Evolutionary conservation across 2,329 filamentous ascomycete genomes (phyloP).

Genomic region (Epicoccum sorghinum): DNA sequence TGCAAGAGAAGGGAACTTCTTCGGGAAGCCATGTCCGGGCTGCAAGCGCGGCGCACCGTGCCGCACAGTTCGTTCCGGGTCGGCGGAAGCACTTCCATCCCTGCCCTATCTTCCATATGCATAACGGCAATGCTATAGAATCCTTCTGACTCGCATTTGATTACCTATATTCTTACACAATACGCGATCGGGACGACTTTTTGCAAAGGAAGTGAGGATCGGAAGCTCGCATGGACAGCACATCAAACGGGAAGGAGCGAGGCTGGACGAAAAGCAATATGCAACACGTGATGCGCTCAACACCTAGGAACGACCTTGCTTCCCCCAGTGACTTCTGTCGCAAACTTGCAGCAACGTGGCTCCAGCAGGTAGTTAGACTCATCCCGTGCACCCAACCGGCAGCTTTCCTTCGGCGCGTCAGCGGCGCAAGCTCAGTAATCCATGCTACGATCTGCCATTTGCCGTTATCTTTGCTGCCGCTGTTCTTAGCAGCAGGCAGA

Average conservation of each 20-base stretch:
- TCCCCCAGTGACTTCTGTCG: neutral
- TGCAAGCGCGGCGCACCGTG: slow-evolving; percentile 1
- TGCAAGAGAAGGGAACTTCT: neutral
- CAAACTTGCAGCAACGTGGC: slow-evolving; percentile 24
- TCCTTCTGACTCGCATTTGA: neutral
- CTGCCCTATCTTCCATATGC: neutral
- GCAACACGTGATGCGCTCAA: neutral
- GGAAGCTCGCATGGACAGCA: neutral
- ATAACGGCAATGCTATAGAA: neutral
- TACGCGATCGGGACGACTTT: neutral
- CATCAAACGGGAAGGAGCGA: neutral
- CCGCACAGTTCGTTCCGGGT: slow-evolving; percentile 1
- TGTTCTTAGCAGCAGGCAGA: neutral
- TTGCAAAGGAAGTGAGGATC: neutral
- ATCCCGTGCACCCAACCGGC: slow-evolving; percentile 33
- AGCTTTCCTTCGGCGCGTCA: slow-evolving; percentile 36
- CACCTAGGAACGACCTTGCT: slow-evolving; percentile 1
- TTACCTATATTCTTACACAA: no score
- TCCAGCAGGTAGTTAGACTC: slow-evolving; percentile 28
- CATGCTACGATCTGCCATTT: slow-evolving; percentile 11
- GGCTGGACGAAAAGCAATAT: neutral
- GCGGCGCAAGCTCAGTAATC: slow-evolving; percentile 16
- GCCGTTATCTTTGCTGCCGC: neutral
- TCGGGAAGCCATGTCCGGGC: slow-evolving; percentile 4
- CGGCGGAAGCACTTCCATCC: slow-evolving; percentile 3